These are phyloP conservation scores for Vitellaria paradoxa DNA, from an alignment of 179 eudicot species.

Conservation along the genomic window DNA sequence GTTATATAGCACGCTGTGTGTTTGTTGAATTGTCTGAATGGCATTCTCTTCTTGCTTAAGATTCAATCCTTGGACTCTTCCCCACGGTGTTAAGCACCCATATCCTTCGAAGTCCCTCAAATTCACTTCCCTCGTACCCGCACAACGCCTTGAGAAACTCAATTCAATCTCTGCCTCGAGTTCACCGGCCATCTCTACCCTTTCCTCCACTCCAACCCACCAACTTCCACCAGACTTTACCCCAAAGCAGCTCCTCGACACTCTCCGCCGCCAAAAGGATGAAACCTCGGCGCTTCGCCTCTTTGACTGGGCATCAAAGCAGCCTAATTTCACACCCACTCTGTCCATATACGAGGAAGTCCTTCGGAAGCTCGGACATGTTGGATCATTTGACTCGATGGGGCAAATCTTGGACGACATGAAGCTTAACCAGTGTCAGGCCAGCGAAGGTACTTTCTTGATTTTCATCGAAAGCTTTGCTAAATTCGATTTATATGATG, in stretches of 20 bases:
- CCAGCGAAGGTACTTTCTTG: conserved; percentile 66
- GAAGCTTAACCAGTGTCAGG: conserved; percentile 39
- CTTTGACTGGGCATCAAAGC: conserved; percentile 80
- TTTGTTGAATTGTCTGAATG: conserved; percentile 44
- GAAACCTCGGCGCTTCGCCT: conserved; percentile 58
- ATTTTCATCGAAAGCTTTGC: conserved; percentile 71
- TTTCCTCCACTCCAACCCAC: conserved; percentile 14
- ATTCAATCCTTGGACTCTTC: conserved; percentile 34
- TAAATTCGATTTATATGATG: conserved; percentile 53
- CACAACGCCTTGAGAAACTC: conserved; percentile 16
- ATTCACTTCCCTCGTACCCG: conserved; percentile 20
- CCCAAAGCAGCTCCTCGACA: conserved; percentile 57
- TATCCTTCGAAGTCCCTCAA: conserved; percentile 23
- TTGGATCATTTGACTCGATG: conserved; percentile 72
- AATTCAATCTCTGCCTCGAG: conserved; percentile 21
- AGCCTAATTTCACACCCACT: conserved; percentile 73
- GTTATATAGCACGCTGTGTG: conserved; percentile 23
- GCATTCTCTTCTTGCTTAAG: conserved; percentile 47
- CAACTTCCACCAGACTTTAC: conserved; percentile 61
- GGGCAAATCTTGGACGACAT: conserved; percentile 58
- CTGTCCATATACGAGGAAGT: conserved; percentile 65
- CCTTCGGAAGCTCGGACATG: conserved; percentile 59
- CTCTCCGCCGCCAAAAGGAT: conserved; percentile 54
- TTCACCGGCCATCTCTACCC: conserved; percentile 29
- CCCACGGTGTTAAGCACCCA: conserved; percentile 22